Evolutionary conservation across 305 asterid species (phyloP).

Genomic region (Plantago coronopus): DNA sequence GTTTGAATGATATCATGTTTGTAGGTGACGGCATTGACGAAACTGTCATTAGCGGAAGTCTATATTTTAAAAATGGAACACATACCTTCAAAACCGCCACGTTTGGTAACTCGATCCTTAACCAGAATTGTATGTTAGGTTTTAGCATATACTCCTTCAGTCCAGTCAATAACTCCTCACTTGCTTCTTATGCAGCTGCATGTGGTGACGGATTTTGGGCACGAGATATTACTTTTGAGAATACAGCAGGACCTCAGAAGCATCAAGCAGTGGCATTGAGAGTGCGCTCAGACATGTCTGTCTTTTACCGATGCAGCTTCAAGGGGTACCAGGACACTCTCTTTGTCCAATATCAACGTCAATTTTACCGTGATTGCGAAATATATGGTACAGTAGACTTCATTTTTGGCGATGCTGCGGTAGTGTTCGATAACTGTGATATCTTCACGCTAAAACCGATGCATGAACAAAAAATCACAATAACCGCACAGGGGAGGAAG

Average conservation of each 20-base stretch:
- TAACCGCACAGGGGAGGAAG: slow-evolving; percentile 43
- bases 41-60: no score
- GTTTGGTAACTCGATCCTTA: no score
- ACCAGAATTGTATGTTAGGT: no score
- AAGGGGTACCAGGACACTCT: slow-evolving; percentile 47
- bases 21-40: no score
- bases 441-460: slow-evolving; percentile 30
- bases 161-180: no score
- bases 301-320: slow-evolving; percentile 42
- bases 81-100: no score
- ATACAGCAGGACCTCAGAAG: slow-evolving; percentile 40
- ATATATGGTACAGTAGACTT: slow-evolving; percentile 46
- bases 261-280: slow-evolving; percentile 49
- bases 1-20: no score
- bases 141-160: no score
- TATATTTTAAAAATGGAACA: no score
- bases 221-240: slow-evolving; percentile 30
- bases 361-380: slow-evolving; percentile 41
- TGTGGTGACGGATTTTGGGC: slow-evolving; percentile 9
- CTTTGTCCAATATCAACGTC: slow-evolving; percentile 36
- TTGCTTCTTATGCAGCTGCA: no score
- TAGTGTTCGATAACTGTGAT: slow-evolving; percentile 42
- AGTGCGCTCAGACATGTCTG: slow-evolving; percentile 36
- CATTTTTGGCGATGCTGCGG: slow-evolving; percentile 50
- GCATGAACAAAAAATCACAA: slow-evolving; percentile 30